These are phyloP conservation scores for Heliosperma pusillum DNA, from an alignment of 148 eudicot species.

Conservation along the genomic window DNA sequence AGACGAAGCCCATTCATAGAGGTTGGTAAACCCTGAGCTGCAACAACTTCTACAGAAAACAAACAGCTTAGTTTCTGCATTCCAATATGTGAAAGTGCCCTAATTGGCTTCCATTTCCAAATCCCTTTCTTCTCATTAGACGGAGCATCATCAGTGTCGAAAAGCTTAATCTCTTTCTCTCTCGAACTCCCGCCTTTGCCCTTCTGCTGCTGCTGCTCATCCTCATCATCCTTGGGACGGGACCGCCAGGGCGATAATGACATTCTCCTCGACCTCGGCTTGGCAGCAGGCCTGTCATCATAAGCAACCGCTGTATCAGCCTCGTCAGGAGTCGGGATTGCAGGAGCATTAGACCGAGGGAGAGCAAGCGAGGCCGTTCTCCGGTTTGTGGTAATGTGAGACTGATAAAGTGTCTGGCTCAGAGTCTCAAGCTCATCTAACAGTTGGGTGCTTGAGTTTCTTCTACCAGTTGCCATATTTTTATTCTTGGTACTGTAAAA, in stretches of 20 bases:
- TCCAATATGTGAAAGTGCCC: slow-evolving; percentile 75
- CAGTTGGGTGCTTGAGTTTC: slow-evolving; percentile 61
- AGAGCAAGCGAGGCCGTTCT: slow-evolving; percentile 79
- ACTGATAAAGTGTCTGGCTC: slow-evolving; percentile 62
- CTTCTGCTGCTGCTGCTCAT: slow-evolving; percentile 25
- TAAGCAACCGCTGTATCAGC: slow-evolving; percentile 17
- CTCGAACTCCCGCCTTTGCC: slow-evolving; percentile 2
- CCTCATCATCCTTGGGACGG: slow-evolving; percentile 46
- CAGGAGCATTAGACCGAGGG: slow-evolving; percentile 54
- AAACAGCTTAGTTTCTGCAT: slow-evolving; percentile 91
- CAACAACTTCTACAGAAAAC: slow-evolving; percentile 86
- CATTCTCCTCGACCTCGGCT: slow-evolving; percentile 66
- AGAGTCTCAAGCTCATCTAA: slow-evolving; percentile 78
- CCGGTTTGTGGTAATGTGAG: slow-evolving; percentile 43
- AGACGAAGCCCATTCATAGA: slow-evolving; percentile 93
- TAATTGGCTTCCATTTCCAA: slow-evolving; percentile 95
- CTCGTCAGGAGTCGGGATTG: slow-evolving; percentile 43
- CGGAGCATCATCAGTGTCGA: slow-evolving; percentile 29
- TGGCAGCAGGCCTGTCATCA: slow-evolving; percentile 35
- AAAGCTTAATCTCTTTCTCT: slow-evolving; percentile 29
- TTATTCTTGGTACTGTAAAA: background rate
- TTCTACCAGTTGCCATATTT: slow-evolving; percentile 31
- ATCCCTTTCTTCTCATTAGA: slow-evolving; percentile 62
- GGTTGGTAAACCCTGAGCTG: slow-evolving; percentile 71
- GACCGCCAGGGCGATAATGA: slow-evolving; percentile 90